phyloP scores from a whole-genome alignment of 768 basidiomycete genomes.

The Dioszegia hungarica region DNA sequence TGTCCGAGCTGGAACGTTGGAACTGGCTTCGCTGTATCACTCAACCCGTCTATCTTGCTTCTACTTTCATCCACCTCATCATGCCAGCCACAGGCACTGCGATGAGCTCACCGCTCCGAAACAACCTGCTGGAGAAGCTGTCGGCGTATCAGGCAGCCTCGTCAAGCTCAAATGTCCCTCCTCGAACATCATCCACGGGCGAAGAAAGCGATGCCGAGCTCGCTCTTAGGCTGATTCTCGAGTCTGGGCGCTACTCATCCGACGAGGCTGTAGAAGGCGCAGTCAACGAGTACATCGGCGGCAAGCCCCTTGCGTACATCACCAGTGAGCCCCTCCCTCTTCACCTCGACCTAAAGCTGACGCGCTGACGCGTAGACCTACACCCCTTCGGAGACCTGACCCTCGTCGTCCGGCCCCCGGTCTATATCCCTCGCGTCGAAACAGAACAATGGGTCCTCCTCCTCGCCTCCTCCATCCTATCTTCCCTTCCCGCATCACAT shows the following conservation, averaged over 20 bases:
- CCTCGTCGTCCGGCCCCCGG: not conserved
- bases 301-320: conserved; percentile 4
- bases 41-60: no score
- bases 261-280: not conserved
- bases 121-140: no score
- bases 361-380: not conserved
- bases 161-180: no score
- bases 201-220: not conserved
- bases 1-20: no score
- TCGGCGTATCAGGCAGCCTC: no score
- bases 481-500: not conserved
- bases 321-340: not conserved
- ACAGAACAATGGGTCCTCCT: conserved; percentile 8
- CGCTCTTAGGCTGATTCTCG: not conserved
- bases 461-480: not conserved
- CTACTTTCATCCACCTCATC: no score
- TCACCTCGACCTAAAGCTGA: not conserved
- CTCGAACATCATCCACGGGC: not conserved
- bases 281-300: not conserved
- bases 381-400: not conserved
- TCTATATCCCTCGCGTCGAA: conserved; percentile 2
- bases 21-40: no score
- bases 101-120: no score
- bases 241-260: not conserved
- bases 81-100: no score